Evolutionary conservation across 495 filamentous ascomycete species (phyloP).

Genomic region (Penicillium salamii): DNA sequence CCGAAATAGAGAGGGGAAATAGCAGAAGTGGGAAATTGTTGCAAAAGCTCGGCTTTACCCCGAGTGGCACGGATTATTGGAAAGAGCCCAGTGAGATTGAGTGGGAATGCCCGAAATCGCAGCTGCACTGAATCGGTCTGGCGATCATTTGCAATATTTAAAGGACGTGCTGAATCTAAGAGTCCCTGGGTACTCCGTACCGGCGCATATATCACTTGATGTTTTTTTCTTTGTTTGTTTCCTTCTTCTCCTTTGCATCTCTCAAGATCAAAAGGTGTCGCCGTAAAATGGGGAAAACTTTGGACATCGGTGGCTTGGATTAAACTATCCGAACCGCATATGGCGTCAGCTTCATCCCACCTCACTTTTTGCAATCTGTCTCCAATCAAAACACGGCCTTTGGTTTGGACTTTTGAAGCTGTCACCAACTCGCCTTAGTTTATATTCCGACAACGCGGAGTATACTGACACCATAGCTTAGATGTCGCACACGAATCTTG

Average conservation of each 20-base stretch:
- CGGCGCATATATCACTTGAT: no score
- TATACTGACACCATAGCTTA: conserved; percentile 10
- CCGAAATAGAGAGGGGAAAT: conserved; percentile 26
- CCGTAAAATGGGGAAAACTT: no score
- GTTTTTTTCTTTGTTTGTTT: no score
- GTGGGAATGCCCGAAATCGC: conserved; percentile 14
- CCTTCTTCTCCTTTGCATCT: no score
- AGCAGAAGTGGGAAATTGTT: conserved; percentile 17
- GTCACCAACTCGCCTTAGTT: background rate
- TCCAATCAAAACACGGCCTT: background rate
- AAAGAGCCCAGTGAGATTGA: conserved; percentile 24
- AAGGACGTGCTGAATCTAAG: no score
- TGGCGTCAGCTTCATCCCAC: conserved; percentile 3
- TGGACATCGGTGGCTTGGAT: no score
- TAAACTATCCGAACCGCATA: background rate
- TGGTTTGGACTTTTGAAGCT: background rate
- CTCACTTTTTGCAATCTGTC: background rate
- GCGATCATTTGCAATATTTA: no score
- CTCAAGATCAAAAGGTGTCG: no score
- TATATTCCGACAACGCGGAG: conserved; percentile 14
- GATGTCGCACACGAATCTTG: no score
- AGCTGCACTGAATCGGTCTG: no score
- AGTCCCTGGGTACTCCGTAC: no score
- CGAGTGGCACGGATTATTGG: conserved; percentile 27
- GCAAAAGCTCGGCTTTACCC: conserved; percentile 22